Evolutionary conservation across 1,284 basidiomycete genomes (phyloP).

Genomic region (Takashimella koratensis): DNA sequence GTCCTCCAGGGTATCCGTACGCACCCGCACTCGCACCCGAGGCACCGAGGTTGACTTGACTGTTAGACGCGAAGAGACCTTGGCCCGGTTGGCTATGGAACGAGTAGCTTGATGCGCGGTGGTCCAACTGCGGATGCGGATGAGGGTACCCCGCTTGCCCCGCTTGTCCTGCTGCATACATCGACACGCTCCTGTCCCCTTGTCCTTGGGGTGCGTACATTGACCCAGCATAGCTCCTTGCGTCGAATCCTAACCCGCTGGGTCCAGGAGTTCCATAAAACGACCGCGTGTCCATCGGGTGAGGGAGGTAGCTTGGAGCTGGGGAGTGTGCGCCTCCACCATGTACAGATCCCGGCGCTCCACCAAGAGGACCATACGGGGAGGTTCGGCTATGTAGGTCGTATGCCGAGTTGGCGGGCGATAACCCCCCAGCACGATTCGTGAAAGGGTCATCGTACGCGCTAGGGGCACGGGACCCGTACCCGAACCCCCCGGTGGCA

Average conservation of each 20-base stretch:
- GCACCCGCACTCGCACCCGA: too few relatives aligned
- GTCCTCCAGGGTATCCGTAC: too few relatives aligned
- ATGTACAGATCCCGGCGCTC: too few relatives aligned
- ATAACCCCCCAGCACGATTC: neutral
- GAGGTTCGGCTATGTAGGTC: neutral
- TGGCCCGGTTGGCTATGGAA: neutral
- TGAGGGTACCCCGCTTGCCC: slow-evolving; percentile 2
- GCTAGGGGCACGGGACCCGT: slow-evolving; percentile 33
- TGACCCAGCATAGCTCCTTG: slow-evolving; percentile 51
- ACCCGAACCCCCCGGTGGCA: slow-evolving; percentile 41
- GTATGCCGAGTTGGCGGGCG: neutral
- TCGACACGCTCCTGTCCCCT: slow-evolving; percentile 6
- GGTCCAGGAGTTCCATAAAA: neutral
- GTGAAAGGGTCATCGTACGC: slow-evolving; percentile 59
- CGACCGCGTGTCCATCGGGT: neutral
- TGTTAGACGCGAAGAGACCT: too few relatives aligned
- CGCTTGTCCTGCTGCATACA: neutral
- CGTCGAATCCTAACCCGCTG: neutral
- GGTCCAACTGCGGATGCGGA: slow-evolving; percentile 1
- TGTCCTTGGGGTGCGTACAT: too few relatives aligned
- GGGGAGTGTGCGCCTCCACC: too few relatives aligned
- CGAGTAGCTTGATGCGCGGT: slow-evolving; percentile 6
- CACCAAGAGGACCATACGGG: neutral
- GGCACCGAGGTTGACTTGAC: too few relatives aligned
- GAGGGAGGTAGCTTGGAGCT: neutral